Conservation (phyloP, 257 asterid species). For the Solanum commersonii region DNA sequence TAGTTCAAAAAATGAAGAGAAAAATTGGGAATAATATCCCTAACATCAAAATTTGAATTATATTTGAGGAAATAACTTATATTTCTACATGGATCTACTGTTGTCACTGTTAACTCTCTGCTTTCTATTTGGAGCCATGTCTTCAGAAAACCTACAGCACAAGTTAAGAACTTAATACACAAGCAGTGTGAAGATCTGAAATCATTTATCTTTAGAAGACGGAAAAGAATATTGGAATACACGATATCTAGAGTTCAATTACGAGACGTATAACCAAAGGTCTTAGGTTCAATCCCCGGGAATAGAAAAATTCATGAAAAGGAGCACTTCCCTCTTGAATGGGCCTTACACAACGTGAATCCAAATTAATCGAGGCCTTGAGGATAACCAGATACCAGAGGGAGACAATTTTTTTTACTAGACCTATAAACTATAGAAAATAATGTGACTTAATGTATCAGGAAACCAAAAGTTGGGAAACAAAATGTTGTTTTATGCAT, state of each 20-base stretch:
- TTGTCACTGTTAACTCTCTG: slow-evolving; percentile 15
- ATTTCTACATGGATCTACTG: slow-evolving; percentile 1
- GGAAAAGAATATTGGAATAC: neutral
- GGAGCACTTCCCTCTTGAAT: neutral
- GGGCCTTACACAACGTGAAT: neutral
- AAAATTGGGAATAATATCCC: neutral
- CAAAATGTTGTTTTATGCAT: neutral
- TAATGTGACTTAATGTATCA: neutral
- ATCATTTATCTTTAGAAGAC: neutral
- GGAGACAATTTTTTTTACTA: neutral
- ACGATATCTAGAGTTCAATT: neutral
- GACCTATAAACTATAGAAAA: neutral
- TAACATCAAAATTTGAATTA: neutral
- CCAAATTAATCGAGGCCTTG: no score
- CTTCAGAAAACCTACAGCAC: slow-evolving; percentile 31
- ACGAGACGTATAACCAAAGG: neutral
- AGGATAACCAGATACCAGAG: neutral
- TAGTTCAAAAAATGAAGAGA: neutral
- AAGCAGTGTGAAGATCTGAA: neutral
- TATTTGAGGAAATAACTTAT: neutral
- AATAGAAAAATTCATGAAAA: neutral
- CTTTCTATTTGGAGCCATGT: slow-evolving; percentile 20
- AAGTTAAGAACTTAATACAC: neutral
- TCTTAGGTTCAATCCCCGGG: accelerated
- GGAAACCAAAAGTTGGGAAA: neutral